Conservation (phyloP, 345 rosid species). For the Arabis hirsuta region DNA sequence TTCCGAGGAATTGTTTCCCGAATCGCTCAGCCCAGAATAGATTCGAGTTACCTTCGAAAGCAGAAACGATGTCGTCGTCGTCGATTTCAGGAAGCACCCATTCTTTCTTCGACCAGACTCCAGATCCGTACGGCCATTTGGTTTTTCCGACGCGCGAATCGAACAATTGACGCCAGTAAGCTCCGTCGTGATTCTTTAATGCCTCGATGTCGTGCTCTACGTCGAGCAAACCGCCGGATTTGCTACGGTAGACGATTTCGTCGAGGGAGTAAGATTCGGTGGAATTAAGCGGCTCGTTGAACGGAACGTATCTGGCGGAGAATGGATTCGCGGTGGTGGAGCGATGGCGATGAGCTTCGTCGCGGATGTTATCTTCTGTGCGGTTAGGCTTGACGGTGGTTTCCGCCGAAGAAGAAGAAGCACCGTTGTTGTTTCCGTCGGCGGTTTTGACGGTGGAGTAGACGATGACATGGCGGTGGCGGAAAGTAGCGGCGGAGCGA, state of each 20-base stretch:
- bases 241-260: constrained; percentile 73
- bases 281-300: constrained; percentile 52
- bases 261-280: constrained; percentile 74
- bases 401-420: constrained; percentile 6
- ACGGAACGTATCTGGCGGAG: constrained; percentile 54
- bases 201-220: constrained; percentile 73
- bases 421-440: constrained; percentile 8
- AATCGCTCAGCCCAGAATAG: constrained; percentile 85
- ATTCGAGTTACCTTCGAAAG: constrained; percentile 83
- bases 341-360: constrained; percentile 29
- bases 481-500: not conserved
- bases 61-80: constrained; percentile 71
- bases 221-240: constrained; percentile 72
- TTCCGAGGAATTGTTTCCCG: constrained; percentile 63
- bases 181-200: constrained; percentile 57
- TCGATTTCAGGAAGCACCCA: constrained; percentile 81
- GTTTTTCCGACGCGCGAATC: constrained; percentile 79
- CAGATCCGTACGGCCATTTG: constrained; percentile 82
- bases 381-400: constrained; percentile 17
- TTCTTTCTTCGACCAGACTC: constrained; percentile 87
- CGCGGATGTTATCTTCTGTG: constrained; percentile 34
- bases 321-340: constrained; percentile 16
- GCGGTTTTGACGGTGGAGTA: constrained; percentile 16
- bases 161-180: constrained; percentile 65
- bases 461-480: constrained; percentile 12